phyloP scores from a whole-genome alignment of 768 basidiomycete genomes.

The Lyophyllum shimeji region DNA sequence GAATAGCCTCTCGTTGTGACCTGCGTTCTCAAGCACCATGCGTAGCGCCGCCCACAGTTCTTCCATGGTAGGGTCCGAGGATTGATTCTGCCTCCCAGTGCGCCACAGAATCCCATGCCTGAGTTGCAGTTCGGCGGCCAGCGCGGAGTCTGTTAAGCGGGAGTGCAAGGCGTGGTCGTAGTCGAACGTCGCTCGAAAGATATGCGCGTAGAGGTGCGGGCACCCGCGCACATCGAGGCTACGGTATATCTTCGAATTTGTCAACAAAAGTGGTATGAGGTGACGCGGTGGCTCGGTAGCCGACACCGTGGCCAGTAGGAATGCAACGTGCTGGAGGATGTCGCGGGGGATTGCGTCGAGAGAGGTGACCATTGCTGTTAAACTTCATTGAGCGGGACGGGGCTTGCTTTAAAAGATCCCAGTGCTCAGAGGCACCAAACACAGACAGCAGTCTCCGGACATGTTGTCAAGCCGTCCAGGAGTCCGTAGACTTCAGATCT shows the following conservation, averaged over 20 bases:
- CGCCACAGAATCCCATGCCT: conserved; percentile 50
- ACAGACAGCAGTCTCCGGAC: neutral
- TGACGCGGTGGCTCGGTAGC: conserved; percentile 36
- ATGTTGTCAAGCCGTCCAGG: conserved; percentile 2
- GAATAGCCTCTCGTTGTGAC: conserved; percentile 47
- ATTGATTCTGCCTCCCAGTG: conserved; percentile 37
- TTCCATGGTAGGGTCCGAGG: conserved; percentile 26
- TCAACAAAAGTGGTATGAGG: conserved; percentile 44
- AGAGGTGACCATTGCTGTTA: conserved; percentile 38
- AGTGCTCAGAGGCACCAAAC: neutral
- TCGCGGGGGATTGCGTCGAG: conserved; percentile 55
- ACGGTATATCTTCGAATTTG: conserved; percentile 42
- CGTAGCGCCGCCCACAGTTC: conserved; percentile 60
- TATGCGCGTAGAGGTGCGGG: conserved; percentile 56
- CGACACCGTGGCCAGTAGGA: conserved; percentile 40
- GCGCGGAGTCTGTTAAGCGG: conserved; percentile 35
- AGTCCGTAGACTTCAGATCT: neutral
- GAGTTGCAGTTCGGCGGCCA: conserved; percentile 48
- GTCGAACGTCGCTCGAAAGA: conserved; percentile 55
- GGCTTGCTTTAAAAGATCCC: conserved; percentile 7
- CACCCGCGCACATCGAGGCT: conserved; percentile 40
- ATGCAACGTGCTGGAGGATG: conserved; percentile 55
- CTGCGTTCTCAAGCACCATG: conserved; percentile 60
- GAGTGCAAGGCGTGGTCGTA: conserved; percentile 24
- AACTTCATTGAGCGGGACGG: neutral